A percentile compares a stretch with the other conserved stretches of the same genome.
phyloP scores from a whole-genome alignment of 176 grass and related monocot species.

The Rhynchospora pubera region DNA sequence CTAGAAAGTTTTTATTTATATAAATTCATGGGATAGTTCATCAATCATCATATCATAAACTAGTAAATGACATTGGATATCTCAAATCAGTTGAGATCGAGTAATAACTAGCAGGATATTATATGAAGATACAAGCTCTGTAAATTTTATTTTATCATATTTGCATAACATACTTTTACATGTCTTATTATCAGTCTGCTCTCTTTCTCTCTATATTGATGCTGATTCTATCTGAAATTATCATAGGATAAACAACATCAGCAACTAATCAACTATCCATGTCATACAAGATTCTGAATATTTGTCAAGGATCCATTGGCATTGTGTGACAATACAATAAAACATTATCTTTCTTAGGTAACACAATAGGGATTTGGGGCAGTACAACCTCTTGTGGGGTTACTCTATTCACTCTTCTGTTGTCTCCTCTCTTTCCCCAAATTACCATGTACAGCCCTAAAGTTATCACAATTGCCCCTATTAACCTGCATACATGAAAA shows the following conservation, averaged over 20 bases:
- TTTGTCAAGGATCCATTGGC: not conserved
- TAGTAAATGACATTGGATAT: not conserved
- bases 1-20: not conserved
- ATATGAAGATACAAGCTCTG: not conserved
- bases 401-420: not conserved
- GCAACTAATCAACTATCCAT: not conserved
- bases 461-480: constrained; percentile 58
- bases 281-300: constrained; percentile 1
- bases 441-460: constrained; percentile 63
- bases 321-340: not conserved
- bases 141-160: not conserved
- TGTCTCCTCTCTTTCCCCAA: constrained; percentile 55
- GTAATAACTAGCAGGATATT: not conserved
- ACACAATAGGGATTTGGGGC: not conserved
- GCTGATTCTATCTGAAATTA: not conserved
- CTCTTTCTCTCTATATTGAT: not conserved
- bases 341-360: not conserved
- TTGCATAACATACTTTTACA: too few species aligned
- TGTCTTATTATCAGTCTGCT: not conserved
- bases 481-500: constrained; percentile 30
- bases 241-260: not conserved
- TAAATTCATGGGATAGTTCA: not conserved
- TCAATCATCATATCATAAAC: not conserved
- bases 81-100: not conserved
- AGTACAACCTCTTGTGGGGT: not conserved